These are phyloP conservation scores for Cutaneotrichosporon arboriforme DNA, from an alignment of 1,284 basidiomycete species.

Conservation along the genomic window DNA sequence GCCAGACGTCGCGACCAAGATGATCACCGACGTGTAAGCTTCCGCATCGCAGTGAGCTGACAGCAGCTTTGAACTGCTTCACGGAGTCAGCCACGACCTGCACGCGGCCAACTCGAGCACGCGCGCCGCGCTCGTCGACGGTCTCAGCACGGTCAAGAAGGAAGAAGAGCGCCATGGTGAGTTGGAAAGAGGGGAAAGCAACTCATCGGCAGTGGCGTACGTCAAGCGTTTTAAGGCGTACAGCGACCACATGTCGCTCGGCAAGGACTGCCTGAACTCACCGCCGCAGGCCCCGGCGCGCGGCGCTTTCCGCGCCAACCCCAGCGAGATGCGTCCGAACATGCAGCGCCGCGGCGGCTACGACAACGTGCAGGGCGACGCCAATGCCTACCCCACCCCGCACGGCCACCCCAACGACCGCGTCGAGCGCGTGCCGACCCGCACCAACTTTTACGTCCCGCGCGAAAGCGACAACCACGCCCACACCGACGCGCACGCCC, in stretches of 20 bases:
- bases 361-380: no score
- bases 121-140: slow-evolving; percentile 18
- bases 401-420: no score
- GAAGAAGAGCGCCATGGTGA: slow-evolving; percentile 31
- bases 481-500: no score
- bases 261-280: no score
- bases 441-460: no score
- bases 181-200: slow-evolving; percentile 4
- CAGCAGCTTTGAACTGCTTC: slow-evolving; percentile 8
- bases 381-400: no score
- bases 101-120: slow-evolving; percentile 10
- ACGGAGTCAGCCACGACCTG: slow-evolving; percentile 20
- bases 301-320: no score
- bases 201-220: neutral
- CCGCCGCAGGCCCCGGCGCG: no score
- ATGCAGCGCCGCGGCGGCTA: no score
- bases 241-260: neutral
- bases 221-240: neutral
- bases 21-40: slow-evolving; percentile 4
- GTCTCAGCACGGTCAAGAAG: slow-evolving; percentile 19
- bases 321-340: no score
- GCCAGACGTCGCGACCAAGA: slow-evolving; percentile 1
- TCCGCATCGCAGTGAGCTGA: neutral
- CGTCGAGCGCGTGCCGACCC: no score
- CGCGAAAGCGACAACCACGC: no score